Base-by-base conservation (phyloP, 345 rosid genomes). In the Populus deltoides region DNA sequence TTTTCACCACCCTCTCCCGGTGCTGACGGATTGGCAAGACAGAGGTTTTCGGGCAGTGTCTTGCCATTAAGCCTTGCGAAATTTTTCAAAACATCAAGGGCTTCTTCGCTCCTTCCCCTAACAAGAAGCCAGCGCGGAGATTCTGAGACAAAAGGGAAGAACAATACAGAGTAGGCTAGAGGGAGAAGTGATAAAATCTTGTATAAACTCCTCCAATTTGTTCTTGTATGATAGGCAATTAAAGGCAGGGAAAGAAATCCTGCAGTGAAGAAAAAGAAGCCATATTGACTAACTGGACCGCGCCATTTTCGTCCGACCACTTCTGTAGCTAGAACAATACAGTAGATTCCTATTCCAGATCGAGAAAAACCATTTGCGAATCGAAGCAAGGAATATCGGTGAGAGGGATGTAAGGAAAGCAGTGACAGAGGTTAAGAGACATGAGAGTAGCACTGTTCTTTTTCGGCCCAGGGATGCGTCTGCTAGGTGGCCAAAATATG, bases 41-140 rank as follows among this genome's bases (percentile, higher is more conserved):
- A 63, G 11, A 93, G 61, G 70, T 89, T 88, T 0, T 78, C 43
- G 0, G 91, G 93, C 6, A 93, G 78, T 5, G 79, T 82, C 77
- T 83, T 90, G 12, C 93, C 89, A 7, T 93, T 93, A 12, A 77
- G 79, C 74, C 81, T 65, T 0, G 93, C 91, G 27, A 84, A 89
- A 57, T 72, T 80, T 36, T 80, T 83, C 77, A 92, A 74, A 5
- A 88, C 83, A n/a, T 79, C 80, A 31, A 92, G 80, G 0, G 93
- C 92, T 82, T 93, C 98, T 70, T 79, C 81, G 39, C 69, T 78
- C 22, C 86, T 79, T 36, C 93, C 94, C 66, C 83, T 83, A 11
- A 86, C 81, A 1, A 86, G 86, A 53, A 92, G 88, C 98, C 97
- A 93, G 3, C 98, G 92, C 7, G 98, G 93, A 0, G 98, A 93